These are phyloP conservation scores for Sanghuangporus weigelae DNA, from an alignment of 1,284 basidiomycete genomes.

Conservation along the genomic window DNA sequence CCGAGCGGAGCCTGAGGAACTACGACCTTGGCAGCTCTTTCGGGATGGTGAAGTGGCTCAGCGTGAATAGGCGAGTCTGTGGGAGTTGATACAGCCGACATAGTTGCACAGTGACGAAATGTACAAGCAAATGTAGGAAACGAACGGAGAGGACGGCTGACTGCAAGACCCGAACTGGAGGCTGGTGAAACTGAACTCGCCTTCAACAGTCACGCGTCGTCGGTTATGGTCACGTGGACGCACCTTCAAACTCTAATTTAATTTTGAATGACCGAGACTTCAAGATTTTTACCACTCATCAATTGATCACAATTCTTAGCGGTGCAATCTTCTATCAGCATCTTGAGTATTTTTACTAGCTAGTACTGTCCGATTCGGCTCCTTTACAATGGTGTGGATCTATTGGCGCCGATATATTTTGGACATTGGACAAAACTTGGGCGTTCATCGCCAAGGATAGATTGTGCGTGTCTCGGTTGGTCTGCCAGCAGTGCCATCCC, in stretches of 20 bases:
- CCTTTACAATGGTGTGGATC: neutral
- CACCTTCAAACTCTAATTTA: neutral
- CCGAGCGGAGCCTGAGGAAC: slow-evolving; percentile 77
- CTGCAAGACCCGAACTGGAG: neutral
- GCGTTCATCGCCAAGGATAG: neutral
- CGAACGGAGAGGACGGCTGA: neutral
- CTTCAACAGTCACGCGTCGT: slow-evolving; percentile 1
- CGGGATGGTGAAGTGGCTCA: slow-evolving; percentile 81
- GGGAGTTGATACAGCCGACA: slow-evolving; percentile 58
- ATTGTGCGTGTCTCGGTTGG: neutral
- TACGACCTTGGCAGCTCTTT: slow-evolving; percentile 71
- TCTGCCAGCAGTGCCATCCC: neutral
- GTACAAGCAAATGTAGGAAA: neutral
- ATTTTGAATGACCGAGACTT: too few relatives aligned
- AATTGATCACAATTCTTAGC: neutral
- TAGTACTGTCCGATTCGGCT: neutral
- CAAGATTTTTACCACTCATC: too few relatives aligned
- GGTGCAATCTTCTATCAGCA: neutral
- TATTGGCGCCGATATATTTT: neutral
- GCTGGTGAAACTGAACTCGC: neutral
- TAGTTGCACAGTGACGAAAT: slow-evolving; percentile 24
- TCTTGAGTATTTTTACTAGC: neutral
- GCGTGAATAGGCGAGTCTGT: slow-evolving; percentile 60
- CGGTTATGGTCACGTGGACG: slow-evolving; percentile 7
- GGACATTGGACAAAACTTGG: neutral